Evolutionary conservation across 192 early-diverging fungal species (phyloP), one percentile per base, ranked within the genome.

Genomic region (Podila minutissima): DNA sequence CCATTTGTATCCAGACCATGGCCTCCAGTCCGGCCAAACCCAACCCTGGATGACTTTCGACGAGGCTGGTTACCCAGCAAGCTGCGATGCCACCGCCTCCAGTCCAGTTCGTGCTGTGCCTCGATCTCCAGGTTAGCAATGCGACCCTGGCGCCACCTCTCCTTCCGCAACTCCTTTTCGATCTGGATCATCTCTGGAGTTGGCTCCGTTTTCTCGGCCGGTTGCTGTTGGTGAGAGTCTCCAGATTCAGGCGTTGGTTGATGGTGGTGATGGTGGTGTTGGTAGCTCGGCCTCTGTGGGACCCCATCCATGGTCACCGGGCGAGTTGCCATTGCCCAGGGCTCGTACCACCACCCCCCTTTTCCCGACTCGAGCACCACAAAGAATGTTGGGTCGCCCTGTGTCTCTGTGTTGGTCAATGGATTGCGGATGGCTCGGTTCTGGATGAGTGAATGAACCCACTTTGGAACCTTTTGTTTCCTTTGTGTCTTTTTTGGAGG

Each of bases 301-400:
- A 19, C 11, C 5, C 26, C 12, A 24, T 33, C 29, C 37, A 48
- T 15, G 5, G 13, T 46, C 8, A 26, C 64, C 0, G 75, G 69
- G 4, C 29, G 41, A 9, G 35, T 62, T 1, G 48, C 62, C 77
- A 73, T 69, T 19, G 71, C 77, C 77, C 71, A 81, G 0, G 77
- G 77, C 38, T 81, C 77, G 38, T 72, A 53, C 77, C 77, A 81
- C 77, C 77, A 81, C 28, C 77, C 77, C 8, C 77, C 77, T 3
- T 55, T 55, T 3, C 66, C 71, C 7, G 66, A 62, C 37, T 81
- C 77, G 1, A 81, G 58, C 0, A 81, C 77, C 20, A 64, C 32
- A 57, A 73, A 73, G 41, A 81, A 81, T 19, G 71, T 81, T 1
- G 77, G 71, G 11, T 81, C 77, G 2, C 77, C 77, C 17, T 81